These are phyloP conservation scores for Phaeophleospora eucalypticola DNA, from an alignment of 2,329 filamentous ascomycete species.

Conservation along the genomic window DNA sequence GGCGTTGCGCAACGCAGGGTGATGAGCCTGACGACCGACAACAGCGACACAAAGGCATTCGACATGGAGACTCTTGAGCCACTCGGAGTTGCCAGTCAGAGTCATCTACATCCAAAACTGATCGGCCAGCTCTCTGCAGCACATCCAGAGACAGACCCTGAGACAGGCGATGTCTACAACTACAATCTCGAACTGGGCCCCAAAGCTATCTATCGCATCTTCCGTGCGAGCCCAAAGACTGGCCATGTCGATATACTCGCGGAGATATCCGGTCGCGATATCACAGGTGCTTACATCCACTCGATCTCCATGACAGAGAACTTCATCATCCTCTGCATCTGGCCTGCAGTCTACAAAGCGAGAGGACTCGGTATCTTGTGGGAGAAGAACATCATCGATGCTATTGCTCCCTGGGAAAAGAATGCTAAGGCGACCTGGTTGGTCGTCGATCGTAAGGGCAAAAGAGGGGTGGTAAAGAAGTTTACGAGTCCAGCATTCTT, in stretches of 20 bases:
- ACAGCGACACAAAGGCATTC: slow-evolving; percentile 59
- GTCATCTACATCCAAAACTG: slow-evolving; percentile 61
- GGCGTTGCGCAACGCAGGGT: no score
- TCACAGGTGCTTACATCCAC: slow-evolving; percentile 69
- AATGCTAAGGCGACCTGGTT: slow-evolving; percentile 62
- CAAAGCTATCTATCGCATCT: slow-evolving; percentile 62
- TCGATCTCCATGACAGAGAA: slow-evolving; percentile 70
- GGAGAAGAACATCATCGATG: slow-evolving; percentile 64
- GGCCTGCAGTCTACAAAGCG: slow-evolving; percentile 57
- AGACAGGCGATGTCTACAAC: slow-evolving; percentile 73
- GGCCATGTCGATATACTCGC: slow-evolving; percentile 69
- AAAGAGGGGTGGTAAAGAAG: slow-evolving; percentile 62
- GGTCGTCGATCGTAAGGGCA: slow-evolving; percentile 63
- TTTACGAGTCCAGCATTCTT: slow-evolving; percentile 68
- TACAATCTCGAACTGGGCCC: slow-evolving; percentile 69
- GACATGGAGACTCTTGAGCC: slow-evolving; percentile 71
- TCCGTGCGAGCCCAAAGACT: slow-evolving; percentile 58
- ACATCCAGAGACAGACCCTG: slow-evolving; percentile 67
- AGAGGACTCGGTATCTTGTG: slow-evolving; percentile 59
- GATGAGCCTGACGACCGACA: slow-evolving; percentile 57
- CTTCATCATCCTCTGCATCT: slow-evolving; percentile 70
- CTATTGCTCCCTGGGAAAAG: slow-evolving; percentile 60
- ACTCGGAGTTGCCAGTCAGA: slow-evolving; percentile 59
- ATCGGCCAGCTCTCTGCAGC: slow-evolving; percentile 64
- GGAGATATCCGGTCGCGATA: slow-evolving; percentile 51